Base-by-base conservation (phyloP, 305 asterid genomes). In the Ajuga reptans region DNA sequence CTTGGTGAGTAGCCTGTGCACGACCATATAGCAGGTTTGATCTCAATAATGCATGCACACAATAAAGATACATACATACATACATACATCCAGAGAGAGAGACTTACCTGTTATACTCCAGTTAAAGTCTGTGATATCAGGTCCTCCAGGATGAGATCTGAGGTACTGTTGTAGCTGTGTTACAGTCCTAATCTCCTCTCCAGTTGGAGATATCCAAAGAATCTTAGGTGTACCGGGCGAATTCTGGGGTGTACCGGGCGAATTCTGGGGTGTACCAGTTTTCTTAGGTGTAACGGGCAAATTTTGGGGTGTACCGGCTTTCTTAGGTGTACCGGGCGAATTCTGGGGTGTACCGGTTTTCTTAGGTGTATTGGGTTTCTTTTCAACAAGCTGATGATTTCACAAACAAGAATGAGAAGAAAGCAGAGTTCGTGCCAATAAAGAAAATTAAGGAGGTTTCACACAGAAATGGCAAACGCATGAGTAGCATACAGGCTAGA, bases 131-230 rank as follows among this genome's bases (percentile, higher is more conserved):
- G 82, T 76, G 56, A 68, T 24, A 16, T 85, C 72, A 60, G 86
- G 91, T 21, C 81, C 90, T 46, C 84, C 91, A 24, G 89, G 81
- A 59, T 89, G 87, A 68, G 91, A 75, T 74, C 83, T 89, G 69
- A 89, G 86, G 85, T 89, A 85, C 71, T 73, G 83, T 46, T 82
- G 84, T 72, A 86, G 50, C 75, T 89, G 89, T 43, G 64, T 86
- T 83, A 78, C 85, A 63, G 31, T 85, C 82, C 74, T 86, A 64
- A 86, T 83, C 81, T 89, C 88, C 34, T 89, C 88, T 5, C 91
- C 86, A 2, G 76, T 76, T 0, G 89, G 93, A 39, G 96, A 59
- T 14, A n/a, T n/a, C n/a, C n/a, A n/a, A n/a, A n/a, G n/a, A n/a
- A n/a, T n/a, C n/a, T n/a, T n/a, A n/a, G n/a, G n/a, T n/a, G n/a